Base-by-base conservation (phyloP, 805 yeast species). In the Candida pini region DNA sequence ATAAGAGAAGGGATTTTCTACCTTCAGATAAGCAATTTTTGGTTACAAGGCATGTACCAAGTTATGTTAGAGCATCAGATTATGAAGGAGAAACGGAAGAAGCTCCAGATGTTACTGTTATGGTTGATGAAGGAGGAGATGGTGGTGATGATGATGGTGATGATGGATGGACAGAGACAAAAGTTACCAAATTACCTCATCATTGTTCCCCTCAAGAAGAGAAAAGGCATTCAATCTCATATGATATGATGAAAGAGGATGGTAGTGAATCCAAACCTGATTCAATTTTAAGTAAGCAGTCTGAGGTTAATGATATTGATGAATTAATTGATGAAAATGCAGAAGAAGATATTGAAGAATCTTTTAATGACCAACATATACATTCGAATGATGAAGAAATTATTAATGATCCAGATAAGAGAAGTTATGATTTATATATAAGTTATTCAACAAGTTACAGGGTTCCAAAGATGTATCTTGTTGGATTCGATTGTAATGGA, bases 401-500 rank as follows among this genome's bases (percentile, higher is more conserved):
- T 31, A 45, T 57, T 7, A 61, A 62, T 27, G 50, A 61, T 34
- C 56, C 64, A 18, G 62, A 62, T 18, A 71, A 73, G 53, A 67
- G 97, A 44, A 76, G 77, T 43, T 92, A 90, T 57, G 96, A 92
- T 60, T 64, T 92, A 32, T 92, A 82, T 64, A 88, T 92, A 49
- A 76, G 94, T 3, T 92, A 92, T 58, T 86, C 96, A 9, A 90
- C 98, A 0, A 83, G 96, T 1, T 92, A 92, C 55, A 71, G 97
- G 28, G 98, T 92, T 5, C 98, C 98, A 19, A 88, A 92, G 64
- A 70, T 94, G 73, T 92, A 88, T 53, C 63, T 92, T 27, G 87
- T 86, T 10, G 98, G 98, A 0, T 92, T 77, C 63, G 79, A 77
- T 51, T 68, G 78, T 9, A 76, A 82, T 41, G 97, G 98, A 0